Conservation (phyloP, 2,329 filamentous ascomycete species). For the Aspergillus persii region DNA sequence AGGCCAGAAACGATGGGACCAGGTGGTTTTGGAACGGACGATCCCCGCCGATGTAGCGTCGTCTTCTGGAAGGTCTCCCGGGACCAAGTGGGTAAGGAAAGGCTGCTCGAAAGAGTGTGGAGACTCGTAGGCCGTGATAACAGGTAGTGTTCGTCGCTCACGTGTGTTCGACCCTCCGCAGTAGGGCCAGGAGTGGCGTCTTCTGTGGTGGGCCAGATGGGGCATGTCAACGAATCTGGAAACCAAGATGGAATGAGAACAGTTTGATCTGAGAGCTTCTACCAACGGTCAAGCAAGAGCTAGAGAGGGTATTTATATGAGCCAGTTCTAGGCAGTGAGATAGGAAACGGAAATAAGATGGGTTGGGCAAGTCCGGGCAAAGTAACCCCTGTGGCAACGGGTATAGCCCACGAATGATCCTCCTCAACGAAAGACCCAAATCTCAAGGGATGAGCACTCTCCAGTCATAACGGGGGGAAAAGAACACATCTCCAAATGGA, state of each 20-base stretch:
- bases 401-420: background rate
- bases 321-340: background rate
- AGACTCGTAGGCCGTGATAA: slow-evolving; percentile 18
- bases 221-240: slow-evolving; percentile 22
- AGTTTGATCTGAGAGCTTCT: background rate
- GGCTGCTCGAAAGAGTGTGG: slow-evolving; percentile 10
- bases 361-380: background rate
- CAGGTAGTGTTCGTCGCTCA: slow-evolving; percentile 18
- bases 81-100: slow-evolving; percentile 17
- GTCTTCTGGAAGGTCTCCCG: slow-evolving; percentile 26
- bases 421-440: slow-evolving; percentile 11
- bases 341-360: background rate
- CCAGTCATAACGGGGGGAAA: slow-evolving; percentile 6
- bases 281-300: background rate
- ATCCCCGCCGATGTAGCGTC: slow-evolving; percentile 36
- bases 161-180: slow-evolving; percentile 24
- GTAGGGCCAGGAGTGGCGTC: slow-evolving; percentile 39
- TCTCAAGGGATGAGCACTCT: background rate
- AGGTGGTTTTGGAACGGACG: slow-evolving; percentile 20
- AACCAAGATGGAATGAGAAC: background rate
- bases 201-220: slow-evolving; percentile 26
- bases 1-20: slow-evolving; percentile 25
- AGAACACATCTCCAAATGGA: background rate
- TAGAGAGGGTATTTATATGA: background rate
- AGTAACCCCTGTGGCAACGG: background rate